phyloP scores from a whole-genome alignment of 768 basidiomycete species.

The Candolleomyces eurysporus region DNA sequence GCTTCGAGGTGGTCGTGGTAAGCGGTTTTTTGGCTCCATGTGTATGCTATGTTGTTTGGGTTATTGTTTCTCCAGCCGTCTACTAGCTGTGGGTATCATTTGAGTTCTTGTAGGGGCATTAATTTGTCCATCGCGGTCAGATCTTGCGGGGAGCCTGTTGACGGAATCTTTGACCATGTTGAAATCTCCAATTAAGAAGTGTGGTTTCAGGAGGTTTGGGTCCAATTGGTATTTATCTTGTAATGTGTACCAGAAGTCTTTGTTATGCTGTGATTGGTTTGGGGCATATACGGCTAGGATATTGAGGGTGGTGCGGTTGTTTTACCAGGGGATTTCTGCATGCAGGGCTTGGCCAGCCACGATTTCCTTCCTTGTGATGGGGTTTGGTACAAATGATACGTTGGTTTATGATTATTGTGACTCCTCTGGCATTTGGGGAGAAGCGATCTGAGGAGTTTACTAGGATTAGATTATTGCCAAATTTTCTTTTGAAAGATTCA shows the following conservation, averaged over 20 bases:
- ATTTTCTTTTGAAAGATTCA: no score
- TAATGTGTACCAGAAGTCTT: slow-evolving; percentile 25
- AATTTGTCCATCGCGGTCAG: not conserved
- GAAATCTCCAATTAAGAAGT: slow-evolving; percentile 38
- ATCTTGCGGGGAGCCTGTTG: slow-evolving; percentile 28
- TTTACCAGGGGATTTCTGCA: slow-evolving; percentile 15
- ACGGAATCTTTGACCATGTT: slow-evolving; percentile 39
- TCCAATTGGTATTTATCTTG: not conserved
- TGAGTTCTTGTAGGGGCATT: slow-evolving; percentile 20
- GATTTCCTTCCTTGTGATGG: slow-evolving; percentile 2
- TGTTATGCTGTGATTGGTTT: slow-evolving; percentile 22
- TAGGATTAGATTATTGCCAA: slow-evolving; percentile 1
- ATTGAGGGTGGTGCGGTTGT: slow-evolving; percentile 10
- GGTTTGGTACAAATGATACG: slow-evolving; percentile 10
- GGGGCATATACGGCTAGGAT: slow-evolving; percentile 36
- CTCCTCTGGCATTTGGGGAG: slow-evolving; percentile 21
- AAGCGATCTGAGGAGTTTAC: slow-evolving; percentile 14
- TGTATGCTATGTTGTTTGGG: slow-evolving; percentile 20
- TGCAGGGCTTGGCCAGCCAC: slow-evolving; percentile 25
- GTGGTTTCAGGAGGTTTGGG: slow-evolving; percentile 15
- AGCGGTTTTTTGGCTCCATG: slow-evolving; percentile 18
- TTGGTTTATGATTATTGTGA: slow-evolving; percentile 34
- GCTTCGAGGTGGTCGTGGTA: no score
- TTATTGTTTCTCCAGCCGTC: slow-evolving; percentile 33
- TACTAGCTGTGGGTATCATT: slow-evolving; percentile 9